Conservation (phyloP, 192 early-diverging fungal species). For the Podila horticola region DNA sequence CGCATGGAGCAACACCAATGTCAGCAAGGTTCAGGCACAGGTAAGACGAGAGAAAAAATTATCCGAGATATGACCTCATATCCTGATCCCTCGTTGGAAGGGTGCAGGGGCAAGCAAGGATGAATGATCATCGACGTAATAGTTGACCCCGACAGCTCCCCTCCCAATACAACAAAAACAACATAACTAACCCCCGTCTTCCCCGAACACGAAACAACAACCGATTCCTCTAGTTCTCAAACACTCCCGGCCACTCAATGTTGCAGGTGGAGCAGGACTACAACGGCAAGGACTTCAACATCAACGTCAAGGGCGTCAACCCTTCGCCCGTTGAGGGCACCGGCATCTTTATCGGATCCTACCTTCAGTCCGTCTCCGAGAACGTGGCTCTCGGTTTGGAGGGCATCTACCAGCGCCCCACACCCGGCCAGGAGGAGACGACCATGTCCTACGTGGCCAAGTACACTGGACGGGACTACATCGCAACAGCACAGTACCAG, state of each 20-base stretch:
- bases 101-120: background rate
- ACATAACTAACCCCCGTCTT: background rate
- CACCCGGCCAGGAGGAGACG: conserved; percentile 83
- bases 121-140: conserved; percentile 9
- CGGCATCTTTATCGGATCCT: conserved; percentile 88
- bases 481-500: conserved; percentile 76
- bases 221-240: conserved; percentile 60
- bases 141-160: no score
- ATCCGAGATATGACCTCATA: conserved; percentile 4
- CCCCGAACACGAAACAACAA: no score
- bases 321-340: conserved; percentile 91
- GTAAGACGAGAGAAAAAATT: conserved; percentile 24
- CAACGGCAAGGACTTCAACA: conserved; percentile 86
- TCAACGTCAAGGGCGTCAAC: conserved; percentile 96
- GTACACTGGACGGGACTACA: conserved; percentile 74
- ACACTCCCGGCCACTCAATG: conserved; percentile 86
- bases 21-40: conserved; percentile 72
- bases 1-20: conserved; percentile 77
- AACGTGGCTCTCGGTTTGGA: conserved; percentile 89
- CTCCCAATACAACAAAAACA: background rate
- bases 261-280: conserved; percentile 94
- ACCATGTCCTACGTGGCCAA: conserved; percentile 77
- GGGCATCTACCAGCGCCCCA: conserved; percentile 85
- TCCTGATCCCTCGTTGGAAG: no score
- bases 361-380: conserved; percentile 90